Evolutionary conservation across 2,329 filamentous ascomycete species (phyloP).

Genomic region (Peltaster fructicola): DNA sequence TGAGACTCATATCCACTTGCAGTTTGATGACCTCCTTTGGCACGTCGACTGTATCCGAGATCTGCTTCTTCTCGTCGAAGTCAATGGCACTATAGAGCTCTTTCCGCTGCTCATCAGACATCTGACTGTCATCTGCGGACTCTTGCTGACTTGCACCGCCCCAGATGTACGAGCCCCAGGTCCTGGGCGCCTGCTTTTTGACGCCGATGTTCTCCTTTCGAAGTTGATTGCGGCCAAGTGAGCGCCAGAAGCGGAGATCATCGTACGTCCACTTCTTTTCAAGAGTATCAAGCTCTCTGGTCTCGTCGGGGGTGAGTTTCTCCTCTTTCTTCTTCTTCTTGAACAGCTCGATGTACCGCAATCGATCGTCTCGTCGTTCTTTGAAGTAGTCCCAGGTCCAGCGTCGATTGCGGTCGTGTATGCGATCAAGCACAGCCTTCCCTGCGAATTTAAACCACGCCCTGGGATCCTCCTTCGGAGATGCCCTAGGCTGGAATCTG

Average conservation of each 20-base stretch:
- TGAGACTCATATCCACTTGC: slow-evolving; percentile 81
- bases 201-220: slow-evolving; percentile 87
- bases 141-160: slow-evolving; percentile 42
- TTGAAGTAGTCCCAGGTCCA: slow-evolving; percentile 97
- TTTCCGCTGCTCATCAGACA: slow-evolving; percentile 90
- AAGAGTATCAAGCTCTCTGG: slow-evolving; percentile 52
- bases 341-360: slow-evolving; percentile 81
- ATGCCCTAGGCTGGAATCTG: slow-evolving; percentile 69
- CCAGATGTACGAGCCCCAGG: slow-evolving; percentile 88
- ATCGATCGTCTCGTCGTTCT: slow-evolving; percentile 77
- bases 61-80: slow-evolving; percentile 88
- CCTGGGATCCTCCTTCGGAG: slow-evolving; percentile 72
- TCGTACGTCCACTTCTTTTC: slow-evolving; percentile 87
- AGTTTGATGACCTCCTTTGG: slow-evolving; percentile 86
- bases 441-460: slow-evolving; percentile 90
- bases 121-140: slow-evolving; percentile 60
- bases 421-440: slow-evolving; percentile 75
- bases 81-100: slow-evolving; percentile 96
- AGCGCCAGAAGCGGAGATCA: slow-evolving; percentile 93
- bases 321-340: slow-evolving; percentile 72
- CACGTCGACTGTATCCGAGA: slow-evolving; percentile 73
- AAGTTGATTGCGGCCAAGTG: slow-evolving; percentile 78
- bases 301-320: slow-evolving; percentile 49
- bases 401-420: slow-evolving; percentile 77
- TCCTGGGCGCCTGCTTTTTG: slow-evolving; percentile 59